Base-by-base conservation (phyloP, 1,139 yeast species). In the Yamadazyma atlantica region DNA sequence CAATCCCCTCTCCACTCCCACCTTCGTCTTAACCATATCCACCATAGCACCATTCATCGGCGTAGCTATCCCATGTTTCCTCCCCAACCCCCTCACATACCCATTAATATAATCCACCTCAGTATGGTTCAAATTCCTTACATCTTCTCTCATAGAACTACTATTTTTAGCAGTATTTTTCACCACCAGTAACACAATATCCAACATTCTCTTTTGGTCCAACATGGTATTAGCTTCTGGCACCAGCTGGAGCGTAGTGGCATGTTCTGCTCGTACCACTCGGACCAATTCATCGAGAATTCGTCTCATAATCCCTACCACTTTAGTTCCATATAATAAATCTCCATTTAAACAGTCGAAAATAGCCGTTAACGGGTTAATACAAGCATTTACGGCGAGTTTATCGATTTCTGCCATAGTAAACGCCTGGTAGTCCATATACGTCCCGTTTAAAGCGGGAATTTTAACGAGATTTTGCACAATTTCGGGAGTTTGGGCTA, bases 71-170 rank as follows among this genome's bases (percentile, higher is more conserved):
- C 59, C 54, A 44, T 69, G 65, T 35, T 62, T 58, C 16, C 54
- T 48, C 0, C 85, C 95, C 40, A 81, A 60, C 11, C 51, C 55
- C 4, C 71, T 75, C 12, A 89, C 68, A 52, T 77, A 82, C 2
- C 95, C 96, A 54, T 88, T 90, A 42, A 90, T 81, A 57, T 75
- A 84, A 42, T 82, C 84, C 22, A 90, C 75, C 55, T 90, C 98
- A 0, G 95, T 84, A 18, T 67, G 69, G 45, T 80, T 71, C 37
- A 79, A 65, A 45, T 73, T 66, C 33, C 77, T 58, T 1, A 85
- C 72, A 51, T 90, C 97, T 48, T 85, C 88, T 50, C 95, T 73
- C 97, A 90, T 92, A 2, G 96, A 86, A 7, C 94, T 80, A 37
- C 84, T 78, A 60, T 89, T 92, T 33, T 69, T 58, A 0, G 75